Percentiles rank a stretch among this genome's conserved stretches.
These are phyloP conservation scores for Fusarium sp. DNA, from an alignment of 2,329 filamentous ascomycete genomes.

Conservation along the genomic window DNA sequence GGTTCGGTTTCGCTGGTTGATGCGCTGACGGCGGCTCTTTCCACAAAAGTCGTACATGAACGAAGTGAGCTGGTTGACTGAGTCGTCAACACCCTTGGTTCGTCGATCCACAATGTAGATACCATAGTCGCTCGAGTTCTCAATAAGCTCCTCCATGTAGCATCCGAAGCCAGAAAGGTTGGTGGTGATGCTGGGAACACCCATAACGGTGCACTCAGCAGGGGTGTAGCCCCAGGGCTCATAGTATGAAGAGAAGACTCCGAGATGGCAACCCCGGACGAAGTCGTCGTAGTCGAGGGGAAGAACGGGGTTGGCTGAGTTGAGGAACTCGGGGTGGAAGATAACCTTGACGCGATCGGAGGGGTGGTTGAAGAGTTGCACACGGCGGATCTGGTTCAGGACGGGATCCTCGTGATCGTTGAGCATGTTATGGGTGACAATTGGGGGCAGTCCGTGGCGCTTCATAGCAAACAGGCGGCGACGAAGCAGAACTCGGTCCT, in stretches of 20 bases:
- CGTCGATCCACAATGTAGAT: constrained; percentile 99
- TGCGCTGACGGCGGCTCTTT: constrained; percentile 95
- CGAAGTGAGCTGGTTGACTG: constrained; percentile 91
- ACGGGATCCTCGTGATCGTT: constrained; percentile 95
- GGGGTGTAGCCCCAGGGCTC: constrained; percentile 99
- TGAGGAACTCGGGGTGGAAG: constrained; percentile 98
- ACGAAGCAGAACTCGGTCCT: constrained; percentile 92
- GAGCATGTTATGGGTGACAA: constrained; percentile 98
- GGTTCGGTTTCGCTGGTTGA: constrained; percentile 98
- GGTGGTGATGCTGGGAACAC: constrained; percentile 96
- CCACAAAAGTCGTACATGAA: constrained; percentile 90
- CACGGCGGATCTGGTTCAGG: constrained; percentile 92
- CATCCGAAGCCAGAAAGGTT: constrained; percentile 98
- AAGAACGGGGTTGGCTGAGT: constrained; percentile 92
- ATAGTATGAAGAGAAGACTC: constrained; percentile 97
- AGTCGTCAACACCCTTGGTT: constrained; percentile 95
- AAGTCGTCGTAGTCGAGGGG: constrained; percentile 99
- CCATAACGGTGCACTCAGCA: constrained; percentile 98
- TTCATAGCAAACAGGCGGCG: constrained; percentile 97
- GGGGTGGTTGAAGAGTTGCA: constrained; percentile 96
- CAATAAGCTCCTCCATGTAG: constrained; percentile 99
- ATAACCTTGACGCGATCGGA: constrained; percentile 96
- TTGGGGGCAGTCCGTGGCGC: constrained; percentile 86
- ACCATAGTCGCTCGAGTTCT: constrained; percentile 97
- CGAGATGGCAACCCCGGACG: constrained; percentile 94